Conservation (phyloP, 495 filamentous ascomycete genomes). For the Alectoria sarmentosa region DNA sequence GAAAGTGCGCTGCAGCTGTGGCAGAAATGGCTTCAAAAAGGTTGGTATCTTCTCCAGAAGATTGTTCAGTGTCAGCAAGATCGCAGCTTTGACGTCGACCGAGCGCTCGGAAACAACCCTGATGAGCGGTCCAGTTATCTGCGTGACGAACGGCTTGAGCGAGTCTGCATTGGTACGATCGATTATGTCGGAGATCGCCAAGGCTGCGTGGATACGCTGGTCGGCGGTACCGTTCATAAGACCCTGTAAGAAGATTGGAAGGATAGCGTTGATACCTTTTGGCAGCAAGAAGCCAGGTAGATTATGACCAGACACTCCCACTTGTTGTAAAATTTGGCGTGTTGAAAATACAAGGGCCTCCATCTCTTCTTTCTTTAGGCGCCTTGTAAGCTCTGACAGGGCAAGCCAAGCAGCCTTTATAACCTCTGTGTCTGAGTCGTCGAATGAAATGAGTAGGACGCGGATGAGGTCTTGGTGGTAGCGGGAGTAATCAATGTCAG, state of each 20-base stretch:
- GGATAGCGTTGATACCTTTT: constrained; percentile 93
- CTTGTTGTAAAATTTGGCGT: constrained; percentile 72
- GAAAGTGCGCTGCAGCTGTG: constrained; percentile 93
- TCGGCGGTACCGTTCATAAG: constrained; percentile 92
- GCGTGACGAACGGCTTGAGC: constrained; percentile 88
- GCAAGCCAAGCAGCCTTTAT: constrained; percentile 92
- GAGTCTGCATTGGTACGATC: constrained; percentile 80
- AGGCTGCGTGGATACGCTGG: constrained; percentile 82
- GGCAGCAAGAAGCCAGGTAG: constrained; percentile 86
- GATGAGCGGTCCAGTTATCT: constrained; percentile 95
- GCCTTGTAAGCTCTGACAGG: constrained; percentile 77
- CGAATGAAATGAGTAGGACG: constrained; percentile 81
- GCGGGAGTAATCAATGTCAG: constrained; percentile 81
- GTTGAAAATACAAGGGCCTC: constrained; percentile 85
- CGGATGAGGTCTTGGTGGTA: constrained; percentile 94
- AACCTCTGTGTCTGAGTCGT: constrained; percentile 74
- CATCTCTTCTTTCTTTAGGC: constrained; percentile 96
- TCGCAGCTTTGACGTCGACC: constrained; percentile 88
- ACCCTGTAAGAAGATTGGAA: constrained; percentile 96
- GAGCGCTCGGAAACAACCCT: constrained; percentile 94
- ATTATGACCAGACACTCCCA: constrained; percentile 79
- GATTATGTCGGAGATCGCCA: constrained; percentile 92
- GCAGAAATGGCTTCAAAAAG: constrained; percentile 92
- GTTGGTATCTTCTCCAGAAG: constrained; percentile 94
- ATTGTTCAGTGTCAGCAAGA: constrained; percentile 89